phyloP scores from a whole-genome alignment of 2,329 filamentous ascomycete species.

The Aspergillus novofumigatus region DNA sequence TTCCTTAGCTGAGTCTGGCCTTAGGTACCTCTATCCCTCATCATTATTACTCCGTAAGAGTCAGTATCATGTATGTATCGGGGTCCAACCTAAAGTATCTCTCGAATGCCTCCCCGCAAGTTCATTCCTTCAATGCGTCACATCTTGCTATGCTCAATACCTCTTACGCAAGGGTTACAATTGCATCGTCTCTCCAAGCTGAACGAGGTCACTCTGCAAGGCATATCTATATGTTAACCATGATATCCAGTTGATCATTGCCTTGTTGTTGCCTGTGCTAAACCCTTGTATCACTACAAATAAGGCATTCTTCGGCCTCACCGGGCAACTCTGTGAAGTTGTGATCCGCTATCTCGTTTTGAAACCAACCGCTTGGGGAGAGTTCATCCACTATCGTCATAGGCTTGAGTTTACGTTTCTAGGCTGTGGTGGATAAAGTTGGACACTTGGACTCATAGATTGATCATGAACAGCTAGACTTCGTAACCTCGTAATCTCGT shows the following conservation, averaged over 20 bases:
- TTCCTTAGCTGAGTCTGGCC: background rate
- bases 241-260: background rate
- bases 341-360: background rate
- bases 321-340: background rate
- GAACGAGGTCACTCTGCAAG: background rate
- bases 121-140: conserved; percentile 24
- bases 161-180: conserved; percentile 23
- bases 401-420: background rate
- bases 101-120: conserved; percentile 14
- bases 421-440: background rate
- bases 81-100: background rate
- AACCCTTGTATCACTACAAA: background rate
- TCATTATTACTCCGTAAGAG: background rate
- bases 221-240: background rate
- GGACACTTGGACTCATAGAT: background rate
- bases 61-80: background rate
- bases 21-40: background rate
- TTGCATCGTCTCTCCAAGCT: background rate
- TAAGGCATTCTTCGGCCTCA: background rate
- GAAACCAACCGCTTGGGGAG: background rate
- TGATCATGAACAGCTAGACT: background rate
- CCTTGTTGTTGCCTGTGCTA: background rate
- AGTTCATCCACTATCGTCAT: background rate
- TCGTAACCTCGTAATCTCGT: background rate
- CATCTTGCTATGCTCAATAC: conserved; percentile 1